Conservation (phyloP, 345 rosid species). For the Mercurialis annua region DNA sequence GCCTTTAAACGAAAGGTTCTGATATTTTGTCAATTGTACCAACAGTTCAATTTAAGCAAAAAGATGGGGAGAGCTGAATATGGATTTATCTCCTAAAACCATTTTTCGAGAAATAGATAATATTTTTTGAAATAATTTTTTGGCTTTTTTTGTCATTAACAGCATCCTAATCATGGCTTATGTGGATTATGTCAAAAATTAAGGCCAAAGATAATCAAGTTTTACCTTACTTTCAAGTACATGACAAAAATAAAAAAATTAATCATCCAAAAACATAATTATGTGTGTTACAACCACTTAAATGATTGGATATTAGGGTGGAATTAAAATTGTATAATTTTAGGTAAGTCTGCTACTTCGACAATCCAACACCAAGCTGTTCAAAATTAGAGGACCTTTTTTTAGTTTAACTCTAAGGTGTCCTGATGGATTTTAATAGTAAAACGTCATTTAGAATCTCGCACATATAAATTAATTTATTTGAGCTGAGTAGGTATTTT, state of each 20-base stretch:
- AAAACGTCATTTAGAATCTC: too few species aligned
- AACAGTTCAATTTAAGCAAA: too few species aligned
- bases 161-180: slow-evolving; percentile 6
- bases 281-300: slow-evolving; percentile 5
- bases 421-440: too few species aligned
- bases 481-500: too few species aligned
- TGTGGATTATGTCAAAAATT: not conserved
- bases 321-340: not conserved
- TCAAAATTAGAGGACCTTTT: too few species aligned
- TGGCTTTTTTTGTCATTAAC: not conserved
- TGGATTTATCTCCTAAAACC: not conserved
- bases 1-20: too few species aligned
- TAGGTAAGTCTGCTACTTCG: not conserved
- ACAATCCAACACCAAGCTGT: not conserved
- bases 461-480: too few species aligned
- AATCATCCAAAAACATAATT: slow-evolving; percentile 4
- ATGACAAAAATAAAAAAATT: not conserved
- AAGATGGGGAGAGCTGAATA: too few species aligned
- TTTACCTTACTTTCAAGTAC: slow-evolving; percentile 2
- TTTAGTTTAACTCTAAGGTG: too few species aligned
- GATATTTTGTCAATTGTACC: too few species aligned
- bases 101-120: not conserved
- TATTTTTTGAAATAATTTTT: not conserved
- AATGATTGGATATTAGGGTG: not conserved
- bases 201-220: slow-evolving; percentile 5